These are phyloP conservation scores for Colletotrichum sansevieriae DNA, from an alignment of 2,329 filamentous ascomycete species.

Conservation along the genomic window DNA sequence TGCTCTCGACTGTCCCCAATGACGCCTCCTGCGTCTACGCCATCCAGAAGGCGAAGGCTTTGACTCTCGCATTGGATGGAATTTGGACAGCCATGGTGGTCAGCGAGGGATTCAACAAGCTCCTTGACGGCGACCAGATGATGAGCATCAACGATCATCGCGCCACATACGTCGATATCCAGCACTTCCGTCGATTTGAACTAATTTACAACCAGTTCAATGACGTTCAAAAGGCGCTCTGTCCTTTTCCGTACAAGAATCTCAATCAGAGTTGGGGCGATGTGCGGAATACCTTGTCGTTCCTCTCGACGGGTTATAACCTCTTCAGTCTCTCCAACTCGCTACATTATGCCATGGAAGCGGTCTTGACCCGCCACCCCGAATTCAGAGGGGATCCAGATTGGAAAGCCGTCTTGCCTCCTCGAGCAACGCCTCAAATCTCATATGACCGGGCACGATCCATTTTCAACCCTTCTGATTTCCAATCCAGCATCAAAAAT, in stretches of 20 bases:
- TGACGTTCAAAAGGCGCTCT: conserved; percentile 51
- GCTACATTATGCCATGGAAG: neutral
- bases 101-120: conserved; percentile 13
- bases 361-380: conserved; percentile 4
- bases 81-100: conserved; percentile 18
- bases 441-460: neutral
- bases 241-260: conserved; percentile 53
- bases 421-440: neutral
- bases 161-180: conserved; percentile 52
- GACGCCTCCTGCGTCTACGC: conserved; percentile 30
- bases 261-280: conserved; percentile 37
- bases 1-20: conserved; percentile 43
- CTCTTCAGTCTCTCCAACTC: neutral
- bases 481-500: conserved; percentile 9
- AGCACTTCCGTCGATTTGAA: conserved; percentile 45
- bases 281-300: neutral
- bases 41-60: conserved; percentile 42
- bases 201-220: conserved; percentile 47
- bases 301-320: neutral
- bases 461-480: conserved; percentile 31
- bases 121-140: neutral
- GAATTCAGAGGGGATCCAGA: conserved; percentile 16
- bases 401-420: neutral
- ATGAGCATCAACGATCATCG: conserved; percentile 51
- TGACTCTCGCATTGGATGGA: conserved; percentile 32